A percentile compares a stretch with the other conserved stretches of the same genome.
Conservation (phyloP, 495 filamentous ascomycete species). For the Parathielavia appendiculata region DNA sequence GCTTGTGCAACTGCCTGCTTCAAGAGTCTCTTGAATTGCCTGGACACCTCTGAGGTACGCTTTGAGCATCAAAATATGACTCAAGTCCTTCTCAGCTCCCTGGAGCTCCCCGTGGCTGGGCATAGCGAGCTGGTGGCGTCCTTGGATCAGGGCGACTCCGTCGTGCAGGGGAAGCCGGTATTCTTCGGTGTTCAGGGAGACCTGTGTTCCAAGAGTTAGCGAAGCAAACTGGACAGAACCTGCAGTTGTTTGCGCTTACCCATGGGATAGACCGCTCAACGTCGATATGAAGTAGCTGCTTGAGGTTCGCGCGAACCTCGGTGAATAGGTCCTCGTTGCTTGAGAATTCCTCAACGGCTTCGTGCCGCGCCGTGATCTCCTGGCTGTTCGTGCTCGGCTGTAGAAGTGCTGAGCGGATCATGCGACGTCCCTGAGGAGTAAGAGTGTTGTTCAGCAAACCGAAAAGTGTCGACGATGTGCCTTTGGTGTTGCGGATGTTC, state of each 20-base stretch:
- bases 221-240: not conserved
- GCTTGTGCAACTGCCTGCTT: constrained; percentile 54
- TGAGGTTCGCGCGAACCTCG: constrained; percentile 59
- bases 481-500: constrained; percentile 66
- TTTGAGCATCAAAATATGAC: constrained; percentile 34
- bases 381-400: constrained; percentile 77
- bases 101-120: constrained; percentile 39
- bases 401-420: constrained; percentile 75
- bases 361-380: constrained; percentile 60
- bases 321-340: constrained; percentile 84
- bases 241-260: constrained; percentile 5
- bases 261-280: constrained; percentile 23
- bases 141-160: constrained; percentile 20
- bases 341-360: constrained; percentile 79
- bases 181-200: not conserved
- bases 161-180: constrained; percentile 13
- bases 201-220: constrained; percentile 3
- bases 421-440: constrained; percentile 80
- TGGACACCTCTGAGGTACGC: constrained; percentile 66
- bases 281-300: constrained; percentile 21
- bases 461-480: constrained; percentile 72
- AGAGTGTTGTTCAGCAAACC: constrained; percentile 77
- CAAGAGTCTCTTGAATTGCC: constrained; percentile 63
- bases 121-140: constrained; percentile 42
- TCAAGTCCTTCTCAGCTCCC: constrained; percentile 25